Evolutionary conservation across 768 basidiomycete genomes (phyloP).

Genomic region (Suillus paluster): DNA sequence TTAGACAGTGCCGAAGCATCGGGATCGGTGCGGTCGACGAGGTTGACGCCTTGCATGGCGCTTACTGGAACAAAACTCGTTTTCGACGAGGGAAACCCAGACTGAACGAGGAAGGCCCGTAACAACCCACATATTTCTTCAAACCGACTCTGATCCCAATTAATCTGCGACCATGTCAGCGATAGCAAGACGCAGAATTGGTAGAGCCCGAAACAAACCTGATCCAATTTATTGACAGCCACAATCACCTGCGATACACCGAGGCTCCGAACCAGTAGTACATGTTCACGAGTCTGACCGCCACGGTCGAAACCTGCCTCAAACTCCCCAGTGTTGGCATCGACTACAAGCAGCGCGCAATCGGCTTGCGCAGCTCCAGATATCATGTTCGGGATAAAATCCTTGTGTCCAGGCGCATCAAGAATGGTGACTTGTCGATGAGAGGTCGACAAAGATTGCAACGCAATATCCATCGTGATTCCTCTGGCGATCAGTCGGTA

Average conservation of each 20-base stretch:
- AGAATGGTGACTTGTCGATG: slow-evolving; percentile 88
- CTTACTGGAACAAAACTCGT: slow-evolving; percentile 87
- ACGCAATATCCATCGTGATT: slow-evolving; percentile 97
- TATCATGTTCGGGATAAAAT: slow-evolving; percentile 99
- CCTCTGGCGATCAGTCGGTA: slow-evolving; percentile 58
- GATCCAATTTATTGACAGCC: slow-evolving; percentile 94
- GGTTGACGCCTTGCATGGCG: slow-evolving; percentile 89
- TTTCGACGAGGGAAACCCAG: slow-evolving; percentile 83
- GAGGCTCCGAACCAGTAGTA: slow-evolving; percentile 88
- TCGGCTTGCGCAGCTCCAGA: slow-evolving; percentile 98
- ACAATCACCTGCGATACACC: slow-evolving; percentile 92
- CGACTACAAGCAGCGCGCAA: slow-evolving; percentile 91
- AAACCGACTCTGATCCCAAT: slow-evolving; percentile 83
- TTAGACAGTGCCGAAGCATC: slow-evolving; percentile 50
- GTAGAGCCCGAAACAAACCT: slow-evolving; percentile 50
- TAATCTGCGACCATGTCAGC: slow-evolving; percentile 58
- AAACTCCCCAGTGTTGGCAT: slow-evolving; percentile 89
- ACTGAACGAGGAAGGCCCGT: slow-evolving; percentile 81
- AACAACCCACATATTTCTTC: slow-evolving; percentile 80
- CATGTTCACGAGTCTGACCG: slow-evolving; percentile 95
- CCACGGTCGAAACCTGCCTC: slow-evolving; percentile 94
- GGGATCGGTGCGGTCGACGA: slow-evolving; percentile 55
- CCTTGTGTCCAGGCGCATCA: slow-evolving; percentile 96
- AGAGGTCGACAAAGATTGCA: slow-evolving; percentile 74
- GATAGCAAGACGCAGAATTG: background rate